Percentiles rank a stretch among this genome's conserved stretches.
Evolutionary conservation across 148 eudicot genomes (phyloP).

Genomic region (Cornus kousa): DNA sequence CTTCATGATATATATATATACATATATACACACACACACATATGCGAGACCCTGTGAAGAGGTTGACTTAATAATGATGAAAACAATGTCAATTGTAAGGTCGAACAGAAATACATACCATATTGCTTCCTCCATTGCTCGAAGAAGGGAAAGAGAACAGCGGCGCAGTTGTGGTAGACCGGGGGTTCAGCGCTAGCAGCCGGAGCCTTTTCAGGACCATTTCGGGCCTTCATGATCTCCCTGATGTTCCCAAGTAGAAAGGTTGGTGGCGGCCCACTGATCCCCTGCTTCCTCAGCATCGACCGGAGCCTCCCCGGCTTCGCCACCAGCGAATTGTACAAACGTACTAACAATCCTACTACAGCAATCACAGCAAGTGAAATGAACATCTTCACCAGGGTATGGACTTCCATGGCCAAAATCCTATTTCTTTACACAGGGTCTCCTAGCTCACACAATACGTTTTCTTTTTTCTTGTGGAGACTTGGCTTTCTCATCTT

Average conservation of each 20-base stretch:
- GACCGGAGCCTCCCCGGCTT: neutral
- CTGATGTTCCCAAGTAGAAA: neutral
- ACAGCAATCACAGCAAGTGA: neutral
- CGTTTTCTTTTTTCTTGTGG: no score
- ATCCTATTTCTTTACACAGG: neutral
- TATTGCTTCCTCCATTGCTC: neutral
- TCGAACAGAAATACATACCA: neutral
- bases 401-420: slow-evolving; percentile 2
- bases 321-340: neutral
- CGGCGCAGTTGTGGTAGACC: neutral
- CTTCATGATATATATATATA: no score
- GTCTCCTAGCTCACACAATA: no score
- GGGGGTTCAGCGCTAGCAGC: neutral
- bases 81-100: neutral
- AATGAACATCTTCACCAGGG: neutral
- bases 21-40: no score
- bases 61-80: no score
- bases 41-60: no score
- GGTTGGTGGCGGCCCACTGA: neutral
- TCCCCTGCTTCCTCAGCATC: neutral
- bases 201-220: neutral
- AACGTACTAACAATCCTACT: neutral
- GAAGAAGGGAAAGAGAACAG: neutral
- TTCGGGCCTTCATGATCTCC: neutral
- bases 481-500: no score